A percentile compares a stretch with the other conserved stretches of the same genome.
Evolutionary conservation across 1,284 basidiomycete genomes (phyloP).

Genomic region (Cutaneotrichosporon sp.): DNA sequence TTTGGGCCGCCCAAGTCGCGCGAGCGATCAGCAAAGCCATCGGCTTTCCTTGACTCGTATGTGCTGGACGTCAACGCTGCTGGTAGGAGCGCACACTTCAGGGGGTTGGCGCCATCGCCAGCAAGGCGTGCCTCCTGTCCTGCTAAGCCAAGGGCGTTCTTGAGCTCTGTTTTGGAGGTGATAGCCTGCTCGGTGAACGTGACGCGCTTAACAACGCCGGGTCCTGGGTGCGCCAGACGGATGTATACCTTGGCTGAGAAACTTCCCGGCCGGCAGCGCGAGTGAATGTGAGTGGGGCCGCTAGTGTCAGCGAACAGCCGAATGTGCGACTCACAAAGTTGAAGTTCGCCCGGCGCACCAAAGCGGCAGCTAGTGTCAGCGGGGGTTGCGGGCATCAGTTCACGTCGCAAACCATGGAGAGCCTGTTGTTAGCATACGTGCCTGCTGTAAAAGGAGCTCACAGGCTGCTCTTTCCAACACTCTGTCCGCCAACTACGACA

Average conservation of each 20-base stretch:
- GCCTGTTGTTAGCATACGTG: slow-evolving; percentile 13
- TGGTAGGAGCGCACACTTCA: not conserved
- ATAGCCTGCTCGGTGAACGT: slow-evolving; percentile 13
- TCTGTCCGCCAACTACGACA: slow-evolving; percentile 31
- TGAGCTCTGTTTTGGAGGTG: slow-evolving; percentile 9
- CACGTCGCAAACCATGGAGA: slow-evolving; percentile 19
- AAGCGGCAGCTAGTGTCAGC: slow-evolving; percentile 22
- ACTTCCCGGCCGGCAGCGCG: slow-evolving; percentile 2
- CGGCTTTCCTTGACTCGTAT: not conserved
- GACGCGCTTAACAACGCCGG: not conserved
- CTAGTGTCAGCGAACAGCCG: slow-evolving; percentile 21
- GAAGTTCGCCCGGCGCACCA: slow-evolving; percentile 22
- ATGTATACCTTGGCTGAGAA: slow-evolving; percentile 28
- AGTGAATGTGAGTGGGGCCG: slow-evolving; percentile 31
- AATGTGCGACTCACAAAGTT: slow-evolving; percentile 24
- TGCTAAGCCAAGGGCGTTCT: not conserved
- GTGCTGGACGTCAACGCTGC: not conserved
- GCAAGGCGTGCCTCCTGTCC: not conserved
- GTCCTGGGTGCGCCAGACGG: slow-evolving; percentile 1
- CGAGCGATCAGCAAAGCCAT: not conserved
- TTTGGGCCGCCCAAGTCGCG: not conserved
- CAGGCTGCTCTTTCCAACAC: slow-evolving; percentile 36
- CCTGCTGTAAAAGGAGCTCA: slow-evolving; percentile 16
- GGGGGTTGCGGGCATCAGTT: not conserved
- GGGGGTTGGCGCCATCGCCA: not conserved